A percentile compares a stretch with the other conserved stretches of the same genome.
Conservation (phyloP, 345 rosid species). For the Aurinia saxatilis region DNA sequence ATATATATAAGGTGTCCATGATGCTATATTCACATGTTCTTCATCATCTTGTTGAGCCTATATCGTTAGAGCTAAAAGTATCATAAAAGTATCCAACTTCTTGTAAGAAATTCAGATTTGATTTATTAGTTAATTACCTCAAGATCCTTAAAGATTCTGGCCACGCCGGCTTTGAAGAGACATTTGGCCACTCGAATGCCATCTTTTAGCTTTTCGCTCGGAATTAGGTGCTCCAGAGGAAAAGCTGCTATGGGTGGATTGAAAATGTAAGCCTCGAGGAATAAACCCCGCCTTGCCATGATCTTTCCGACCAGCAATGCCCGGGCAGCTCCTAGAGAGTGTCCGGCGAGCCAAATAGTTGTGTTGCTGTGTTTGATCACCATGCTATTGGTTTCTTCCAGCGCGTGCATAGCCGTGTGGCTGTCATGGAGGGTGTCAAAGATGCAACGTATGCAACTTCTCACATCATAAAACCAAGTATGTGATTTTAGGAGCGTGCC, state of each 20-base stretch:
- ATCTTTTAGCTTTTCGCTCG: conserved; percentile 30
- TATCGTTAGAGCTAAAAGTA: not conserved
- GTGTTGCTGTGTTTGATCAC: conserved; percentile 16
- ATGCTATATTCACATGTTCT: conserved; percentile 26
- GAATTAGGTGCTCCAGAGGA: conserved; percentile 32
- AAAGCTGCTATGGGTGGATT: conserved; percentile 47
- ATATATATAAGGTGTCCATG: conserved; percentile 45
- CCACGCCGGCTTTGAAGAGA: conserved; percentile 41
- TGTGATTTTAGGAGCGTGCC: conserved; percentile 33
- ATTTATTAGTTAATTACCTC: no score
- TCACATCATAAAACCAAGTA: conserved; percentile 21
- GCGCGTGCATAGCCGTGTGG: conserved; percentile 31
- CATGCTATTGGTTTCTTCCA: conserved; percentile 28
- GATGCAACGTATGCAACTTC: conserved; percentile 18
- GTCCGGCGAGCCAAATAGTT: conserved; percentile 47
- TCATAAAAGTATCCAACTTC: not conserved
- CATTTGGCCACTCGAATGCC: conserved; percentile 31
- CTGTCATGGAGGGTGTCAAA: conserved; percentile 27
- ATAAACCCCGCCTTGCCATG: conserved; percentile 26
- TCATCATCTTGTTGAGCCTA: not conserved
- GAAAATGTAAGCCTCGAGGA: conserved; percentile 38
- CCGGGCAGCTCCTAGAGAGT: conserved; percentile 53
- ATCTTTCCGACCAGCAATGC: conserved; percentile 45
- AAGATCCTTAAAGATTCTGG: not conserved
- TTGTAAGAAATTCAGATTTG: not conserved